Conservation (phyloP, 2,329 filamentous ascomycete species). For the Metarhizium album region DNA sequence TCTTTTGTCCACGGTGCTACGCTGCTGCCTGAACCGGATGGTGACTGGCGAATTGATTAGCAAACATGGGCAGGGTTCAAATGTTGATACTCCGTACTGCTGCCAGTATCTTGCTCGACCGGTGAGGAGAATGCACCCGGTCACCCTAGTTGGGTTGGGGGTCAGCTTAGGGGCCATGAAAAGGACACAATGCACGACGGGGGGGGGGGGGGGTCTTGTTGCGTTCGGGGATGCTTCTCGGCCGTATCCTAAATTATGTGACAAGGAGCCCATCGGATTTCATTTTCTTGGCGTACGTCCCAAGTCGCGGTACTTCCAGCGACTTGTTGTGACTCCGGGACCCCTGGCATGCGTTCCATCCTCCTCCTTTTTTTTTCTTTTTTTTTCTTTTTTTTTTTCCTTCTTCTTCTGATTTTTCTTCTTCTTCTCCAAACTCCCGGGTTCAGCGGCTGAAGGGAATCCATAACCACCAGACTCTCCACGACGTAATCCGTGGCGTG, state of each 20-base stretch:
- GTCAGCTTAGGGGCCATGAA: background rate
- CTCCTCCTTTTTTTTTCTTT: background rate
- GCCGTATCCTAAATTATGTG: constrained; percentile 1
- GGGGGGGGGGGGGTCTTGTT: background rate
- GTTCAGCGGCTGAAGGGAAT: background rate
- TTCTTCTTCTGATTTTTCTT: background rate
- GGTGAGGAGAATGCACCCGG: background rate
- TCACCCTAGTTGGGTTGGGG: background rate
- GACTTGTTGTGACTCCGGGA: background rate
- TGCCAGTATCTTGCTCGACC: background rate
- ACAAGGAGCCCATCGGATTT: constrained; percentile 1
- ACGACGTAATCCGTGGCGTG: background rate
- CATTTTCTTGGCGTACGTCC: constrained; percentile 5
- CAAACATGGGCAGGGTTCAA: background rate
- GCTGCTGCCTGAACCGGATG: constrained; percentile 4
- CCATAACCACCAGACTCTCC: background rate
- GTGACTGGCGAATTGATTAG: background rate
- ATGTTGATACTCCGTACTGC: no score
- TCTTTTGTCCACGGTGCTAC: constrained; percentile 1
- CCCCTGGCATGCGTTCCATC: background rate
- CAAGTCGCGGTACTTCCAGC: constrained; percentile 6
- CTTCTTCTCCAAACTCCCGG: background rate
- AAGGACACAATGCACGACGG: background rate
- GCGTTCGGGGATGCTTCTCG: constrained; percentile 2
- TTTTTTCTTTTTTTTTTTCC: background rate